A percentile compares a stretch with the other conserved stretches of the same genome.
Evolutionary conservation across 495 filamentous ascomycete species (phyloP).

Genomic region (Lindgomyces ingoldianus): DNA sequence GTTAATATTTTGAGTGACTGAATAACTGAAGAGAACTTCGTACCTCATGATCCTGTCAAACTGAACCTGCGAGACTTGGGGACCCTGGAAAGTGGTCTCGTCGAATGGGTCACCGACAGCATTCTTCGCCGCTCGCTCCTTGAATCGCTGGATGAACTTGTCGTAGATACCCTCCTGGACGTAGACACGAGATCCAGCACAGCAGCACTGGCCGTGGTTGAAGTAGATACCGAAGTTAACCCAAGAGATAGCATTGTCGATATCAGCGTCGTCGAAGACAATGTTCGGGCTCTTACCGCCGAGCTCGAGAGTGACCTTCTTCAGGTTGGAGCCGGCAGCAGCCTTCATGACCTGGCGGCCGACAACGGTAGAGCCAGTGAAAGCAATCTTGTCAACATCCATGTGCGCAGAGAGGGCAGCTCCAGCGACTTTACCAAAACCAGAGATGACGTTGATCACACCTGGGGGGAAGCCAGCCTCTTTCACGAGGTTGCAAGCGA

Average conservation of each 20-base stretch:
- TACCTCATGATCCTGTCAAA: slow-evolving; percentile 94
- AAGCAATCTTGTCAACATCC: slow-evolving; percentile 98
- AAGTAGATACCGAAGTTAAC: slow-evolving; percentile 99
- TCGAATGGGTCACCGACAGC: slow-evolving; percentile 91
- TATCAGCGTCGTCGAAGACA: slow-evolving; percentile 92
- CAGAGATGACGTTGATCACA: slow-evolving; percentile 94
- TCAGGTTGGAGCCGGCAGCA: slow-evolving; percentile 89
- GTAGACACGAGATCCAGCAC: slow-evolving; percentile 91
- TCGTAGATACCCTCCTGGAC: slow-evolving; percentile 96
- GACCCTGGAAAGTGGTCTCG: slow-evolving; percentile 89
- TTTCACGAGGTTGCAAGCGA: slow-evolving; percentile 76
- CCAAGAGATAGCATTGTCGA: slow-evolving; percentile 95
- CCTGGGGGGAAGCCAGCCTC: slow-evolving; percentile 96
- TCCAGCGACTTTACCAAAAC: slow-evolving; percentile 85
- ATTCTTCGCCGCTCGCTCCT: slow-evolving; percentile 79
- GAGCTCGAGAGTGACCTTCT: slow-evolving; percentile 99
- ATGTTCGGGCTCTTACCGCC: slow-evolving; percentile 99
- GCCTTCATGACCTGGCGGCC: slow-evolving; percentile 96
- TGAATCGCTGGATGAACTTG: slow-evolving; percentile 87
- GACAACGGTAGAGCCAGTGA: slow-evolving; percentile 91
- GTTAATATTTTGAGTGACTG: slow-evolving; percentile 8
- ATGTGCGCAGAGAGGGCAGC: slow-evolving; percentile 92
- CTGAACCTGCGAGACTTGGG: slow-evolving; percentile 91
- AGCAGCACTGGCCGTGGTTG: slow-evolving; percentile 99
- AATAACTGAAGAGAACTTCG: slow-evolving; percentile 14